A percentile compares a stretch with the other conserved stretches of the same genome.
phyloP scores from a whole-genome alignment of 2,329 filamentous ascomycete species.

The Orbilia javanica region DNA sequence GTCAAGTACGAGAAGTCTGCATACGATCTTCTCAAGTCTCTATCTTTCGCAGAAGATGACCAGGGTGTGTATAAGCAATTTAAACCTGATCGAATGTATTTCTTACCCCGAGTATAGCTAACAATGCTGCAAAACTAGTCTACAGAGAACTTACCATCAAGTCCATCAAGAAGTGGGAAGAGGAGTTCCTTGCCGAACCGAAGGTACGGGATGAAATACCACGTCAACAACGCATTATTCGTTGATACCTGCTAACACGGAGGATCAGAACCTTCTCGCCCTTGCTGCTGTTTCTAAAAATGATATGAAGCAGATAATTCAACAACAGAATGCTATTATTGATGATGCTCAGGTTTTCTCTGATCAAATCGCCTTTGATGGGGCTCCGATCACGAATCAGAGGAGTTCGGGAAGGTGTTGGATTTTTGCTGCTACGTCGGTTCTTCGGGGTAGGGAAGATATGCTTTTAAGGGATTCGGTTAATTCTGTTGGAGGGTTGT shows the following conservation, averaged over 20 bases:
- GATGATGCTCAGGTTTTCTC: conserved; percentile 85
- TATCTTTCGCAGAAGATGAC: conserved; percentile 57
- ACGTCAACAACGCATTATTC: conserved; percentile 15
- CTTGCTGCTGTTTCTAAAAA: conserved; percentile 61
- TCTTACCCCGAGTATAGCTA: not conserved
- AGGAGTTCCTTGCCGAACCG: conserved; percentile 60
- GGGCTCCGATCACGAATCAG: conserved; percentile 86
- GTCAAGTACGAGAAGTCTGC: conserved; percentile 40
- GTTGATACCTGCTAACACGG: not conserved
- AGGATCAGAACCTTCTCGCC: conserved; percentile 60
- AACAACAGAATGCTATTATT: conserved; percentile 68
- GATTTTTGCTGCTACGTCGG: conserved; percentile 92
- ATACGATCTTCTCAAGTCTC: conserved; percentile 35
- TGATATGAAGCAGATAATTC: conserved; percentile 60
- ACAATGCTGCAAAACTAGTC: not conserved
- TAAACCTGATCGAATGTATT: not conserved
- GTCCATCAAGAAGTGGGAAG: conserved; percentile 60
- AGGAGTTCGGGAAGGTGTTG: conserved; percentile 85
- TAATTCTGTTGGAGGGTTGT: not conserved
- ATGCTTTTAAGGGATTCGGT: not conserved
- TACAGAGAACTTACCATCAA: conserved; percentile 45
- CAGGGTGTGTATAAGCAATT: conserved; percentile 6
- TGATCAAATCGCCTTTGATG: conserved; percentile 83
- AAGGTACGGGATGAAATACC: conserved; percentile 57
- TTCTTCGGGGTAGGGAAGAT: conserved; percentile 73